Evolutionary conservation across 768 basidiomycete species (phyloP), one percentile per base, ranked within the genome.

Genomic region (Trametes maxima): DNA sequence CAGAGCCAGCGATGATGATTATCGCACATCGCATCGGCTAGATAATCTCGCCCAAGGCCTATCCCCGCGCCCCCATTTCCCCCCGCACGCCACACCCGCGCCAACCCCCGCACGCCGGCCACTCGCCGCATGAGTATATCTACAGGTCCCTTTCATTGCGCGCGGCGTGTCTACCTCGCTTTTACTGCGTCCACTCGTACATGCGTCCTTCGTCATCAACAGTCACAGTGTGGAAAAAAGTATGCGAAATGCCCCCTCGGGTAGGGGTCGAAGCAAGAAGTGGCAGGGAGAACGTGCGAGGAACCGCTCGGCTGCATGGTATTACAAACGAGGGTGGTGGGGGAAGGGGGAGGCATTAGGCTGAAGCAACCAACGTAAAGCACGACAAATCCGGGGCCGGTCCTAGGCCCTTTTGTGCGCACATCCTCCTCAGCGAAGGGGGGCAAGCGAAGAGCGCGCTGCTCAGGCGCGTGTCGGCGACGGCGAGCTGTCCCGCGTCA

Each of bases 1-100:
- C 8, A 2, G 45, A 7, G 22, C 5, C n/a, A n/a, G n/a, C n/a
- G n/a, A 7, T n/a, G 56, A 65, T 65, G 50, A 65, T 60, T 64
- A 68, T 62, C 63, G 61, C 46, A 24, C 54, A 22, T 64, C 60
- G 56, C 57, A 57, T 67, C 66, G 64, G 53, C 39, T 65, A 67
- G 67, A 69, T 70, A 59, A 68, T 66, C 65, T 51, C 35, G 17
- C 35, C 33, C 25, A 6, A 22, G 45, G 12, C 53, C 59, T 49
- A 60, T 60, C 60, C 54, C 39, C 28, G 17, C 24, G 7, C 25
- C 42, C 22, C 55, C 49, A 51, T 52, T 62, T 51, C 25, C 17
- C 46, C 47, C 12, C 40, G 1, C 24, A 5, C 35, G n/a, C n/a
- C 24, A 25, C 24, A 19, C 47, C 35, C 22, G 5, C 43, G 14